Percentiles rank a stretch among this genome's conserved stretches.
These are phyloP conservation scores for Pichia manshurica DNA, from an alignment of 805 yeast genomes.

Conservation along the genomic window DNA sequence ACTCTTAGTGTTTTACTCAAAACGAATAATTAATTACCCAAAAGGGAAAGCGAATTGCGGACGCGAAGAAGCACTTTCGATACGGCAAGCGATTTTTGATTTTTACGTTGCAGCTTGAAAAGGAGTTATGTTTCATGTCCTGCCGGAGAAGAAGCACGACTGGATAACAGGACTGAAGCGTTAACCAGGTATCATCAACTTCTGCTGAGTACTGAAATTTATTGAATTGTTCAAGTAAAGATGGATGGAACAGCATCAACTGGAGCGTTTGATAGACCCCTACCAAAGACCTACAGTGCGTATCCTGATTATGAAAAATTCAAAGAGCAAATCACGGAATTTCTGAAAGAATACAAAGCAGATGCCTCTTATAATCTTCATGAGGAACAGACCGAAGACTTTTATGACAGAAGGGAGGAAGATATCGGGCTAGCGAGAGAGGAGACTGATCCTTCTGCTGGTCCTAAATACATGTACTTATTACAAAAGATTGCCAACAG, in stretches of 20 bases:
- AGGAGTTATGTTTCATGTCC: background rate
- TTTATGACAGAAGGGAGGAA: slow-evolving; percentile 33
- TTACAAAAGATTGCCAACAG: slow-evolving; percentile 83
- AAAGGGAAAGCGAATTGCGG: background rate
- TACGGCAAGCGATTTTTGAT: background rate
- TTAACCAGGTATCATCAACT: too few species aligned
- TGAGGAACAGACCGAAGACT: slow-evolving; percentile 26
- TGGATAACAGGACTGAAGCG: too few species aligned
- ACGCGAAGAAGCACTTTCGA: background rate
- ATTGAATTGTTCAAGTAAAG: too few species aligned
- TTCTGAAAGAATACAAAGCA: slow-evolving; percentile 63
- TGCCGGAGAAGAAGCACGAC: too few species aligned
- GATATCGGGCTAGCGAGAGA: slow-evolving; percentile 23
- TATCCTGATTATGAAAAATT: slow-evolving; percentile 59
- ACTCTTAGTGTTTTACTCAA: too few species aligned
- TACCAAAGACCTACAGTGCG: slow-evolving; percentile 10
- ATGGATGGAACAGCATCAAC: slow-evolving; percentile 1
- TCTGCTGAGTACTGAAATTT: too few species aligned
- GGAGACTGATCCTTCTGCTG: slow-evolving; percentile 25
- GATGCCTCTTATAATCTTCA: slow-evolving; percentile 14
- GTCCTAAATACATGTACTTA: slow-evolving; percentile 69
- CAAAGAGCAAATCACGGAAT: slow-evolving; percentile 52
- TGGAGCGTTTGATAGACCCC: background rate
- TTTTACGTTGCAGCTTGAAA: too few species aligned
- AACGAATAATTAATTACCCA: background rate